Evolutionary conservation across 148 eudicot genomes (phyloP).

Genomic region (Gaultheria prostrata): DNA sequence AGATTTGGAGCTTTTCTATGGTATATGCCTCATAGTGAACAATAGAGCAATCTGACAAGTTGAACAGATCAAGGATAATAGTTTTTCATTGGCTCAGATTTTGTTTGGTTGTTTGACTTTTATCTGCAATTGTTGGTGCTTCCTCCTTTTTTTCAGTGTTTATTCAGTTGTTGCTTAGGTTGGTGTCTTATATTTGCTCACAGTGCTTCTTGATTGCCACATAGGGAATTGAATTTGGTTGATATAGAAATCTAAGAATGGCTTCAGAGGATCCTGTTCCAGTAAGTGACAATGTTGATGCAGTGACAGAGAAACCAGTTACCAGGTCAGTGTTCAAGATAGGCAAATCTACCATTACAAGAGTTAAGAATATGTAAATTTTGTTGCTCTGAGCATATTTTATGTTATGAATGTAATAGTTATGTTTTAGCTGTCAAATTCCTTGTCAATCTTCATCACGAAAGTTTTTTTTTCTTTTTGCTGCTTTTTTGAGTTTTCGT

Average conservation of each 20-base stretch:
- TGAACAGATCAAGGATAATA: background rate
- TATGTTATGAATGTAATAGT: background rate
- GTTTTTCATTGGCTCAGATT: background rate
- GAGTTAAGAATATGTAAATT: background rate
- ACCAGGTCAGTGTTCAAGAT: constrained; percentile 11
- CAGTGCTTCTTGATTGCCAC: background rate
- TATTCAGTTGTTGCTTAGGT: background rate
- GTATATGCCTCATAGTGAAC: no score
- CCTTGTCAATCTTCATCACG: background rate
- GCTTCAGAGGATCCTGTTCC: constrained; percentile 9
- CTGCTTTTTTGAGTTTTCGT: background rate
- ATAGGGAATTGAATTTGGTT: background rate
- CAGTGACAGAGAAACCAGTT: constrained; percentile 10
- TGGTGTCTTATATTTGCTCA: background rate
- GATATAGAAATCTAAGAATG: background rate
- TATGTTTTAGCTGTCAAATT: background rate
- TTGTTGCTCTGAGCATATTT: background rate
- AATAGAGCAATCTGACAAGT: no score
- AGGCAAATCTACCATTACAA: background rate
- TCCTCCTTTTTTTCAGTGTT: background rate
- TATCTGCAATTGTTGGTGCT: background rate
- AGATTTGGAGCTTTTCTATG: no score
- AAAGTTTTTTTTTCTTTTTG: background rate
- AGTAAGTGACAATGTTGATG: background rate
- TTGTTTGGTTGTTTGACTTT: background rate